Percentiles rank a stretch among this genome's conserved stretches.
Evolutionary conservation across 768 basidiomycete genomes (phyloP).

Genomic region (Filobasidium wieringae): DNA sequence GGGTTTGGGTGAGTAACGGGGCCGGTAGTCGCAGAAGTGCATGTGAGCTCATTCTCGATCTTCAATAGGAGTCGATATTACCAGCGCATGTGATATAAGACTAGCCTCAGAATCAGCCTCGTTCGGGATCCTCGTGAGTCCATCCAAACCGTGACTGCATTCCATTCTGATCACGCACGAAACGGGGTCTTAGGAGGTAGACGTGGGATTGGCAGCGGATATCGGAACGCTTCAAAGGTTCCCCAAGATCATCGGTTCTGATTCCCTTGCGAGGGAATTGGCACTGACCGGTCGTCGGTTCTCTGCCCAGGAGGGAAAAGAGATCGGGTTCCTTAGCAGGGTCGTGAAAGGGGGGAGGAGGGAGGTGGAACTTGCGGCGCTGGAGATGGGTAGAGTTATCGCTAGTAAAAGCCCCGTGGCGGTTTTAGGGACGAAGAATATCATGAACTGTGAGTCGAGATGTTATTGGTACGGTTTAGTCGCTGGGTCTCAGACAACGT

Average conservation of each 20-base stretch:
- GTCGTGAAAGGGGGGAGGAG: constrained; percentile 56
- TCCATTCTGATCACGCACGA: background rate
- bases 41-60: too few species aligned
- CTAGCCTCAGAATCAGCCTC: constrained; percentile 49
- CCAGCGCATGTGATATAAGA: constrained; percentile 65
- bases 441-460: constrained; percentile 43
- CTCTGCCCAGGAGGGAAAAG: constrained; percentile 53
- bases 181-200: constrained; percentile 56
- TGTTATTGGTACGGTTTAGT: too few species aligned
- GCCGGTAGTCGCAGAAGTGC: too few species aligned
- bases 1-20: constrained; percentile 47
- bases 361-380: constrained; percentile 53
- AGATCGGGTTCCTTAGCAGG: constrained; percentile 61
- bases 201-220: constrained; percentile 76
- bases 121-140: constrained; percentile 62
- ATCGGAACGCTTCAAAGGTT: constrained; percentile 74
- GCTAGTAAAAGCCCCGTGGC: constrained; percentile 71
- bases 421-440: constrained; percentile 60
- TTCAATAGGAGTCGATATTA: constrained; percentile 58
- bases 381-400: constrained; percentile 56
- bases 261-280: constrained; percentile 59
- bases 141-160: background rate
- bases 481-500: too few species aligned
- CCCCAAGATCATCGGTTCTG: constrained; percentile 64
- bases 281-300: constrained; percentile 67